Percentiles rank a stretch among this genome's conserved stretches.
Conservation (phyloP, 345 rosid genomes). For the Acer yangbiense region DNA sequence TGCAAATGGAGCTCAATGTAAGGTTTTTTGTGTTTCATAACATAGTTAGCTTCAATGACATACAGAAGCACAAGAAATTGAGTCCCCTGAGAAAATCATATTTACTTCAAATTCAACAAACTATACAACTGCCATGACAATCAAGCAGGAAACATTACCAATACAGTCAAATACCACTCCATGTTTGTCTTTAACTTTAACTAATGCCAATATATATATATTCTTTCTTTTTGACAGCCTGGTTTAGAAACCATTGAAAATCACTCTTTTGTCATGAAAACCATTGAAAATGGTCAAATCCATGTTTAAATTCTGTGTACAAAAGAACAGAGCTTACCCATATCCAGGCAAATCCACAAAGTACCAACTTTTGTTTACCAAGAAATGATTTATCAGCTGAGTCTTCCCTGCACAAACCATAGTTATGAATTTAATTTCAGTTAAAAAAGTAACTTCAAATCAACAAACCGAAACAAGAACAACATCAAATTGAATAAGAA, state of each 20-base stretch:
- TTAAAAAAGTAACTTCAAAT: neutral
- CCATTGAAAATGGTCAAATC: too few relatives aligned
- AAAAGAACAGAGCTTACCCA: constrained; percentile 51
- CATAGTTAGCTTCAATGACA: neutral
- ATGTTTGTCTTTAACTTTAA: neutral
- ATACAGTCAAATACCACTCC: neutral
- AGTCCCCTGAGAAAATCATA: neutral
- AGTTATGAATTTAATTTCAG: neutral
- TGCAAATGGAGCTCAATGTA: neutral
- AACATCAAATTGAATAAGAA: constrained; percentile 6
- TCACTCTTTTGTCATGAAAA: neutral
- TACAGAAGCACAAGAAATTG: neutral
- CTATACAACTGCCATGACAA: neutral
- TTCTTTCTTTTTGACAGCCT: neutral
- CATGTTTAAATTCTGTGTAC: too few relatives aligned
- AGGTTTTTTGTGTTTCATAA: neutral
- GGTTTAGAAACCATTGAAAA: neutral
- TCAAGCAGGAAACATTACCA: neutral
- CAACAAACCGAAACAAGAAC: neutral
- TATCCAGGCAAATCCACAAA: constrained; percentile 97
- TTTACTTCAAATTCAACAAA: neutral
- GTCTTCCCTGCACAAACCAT: constrained; percentile 68
- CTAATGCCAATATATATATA: neutral
- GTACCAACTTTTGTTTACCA: constrained; percentile 95
- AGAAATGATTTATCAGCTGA: constrained; percentile 89